Evolutionary conservation across 768 basidiomycete species (phyloP), one percentile per base, ranked within the genome.

Genomic region (Trametes cubensis): DNA sequence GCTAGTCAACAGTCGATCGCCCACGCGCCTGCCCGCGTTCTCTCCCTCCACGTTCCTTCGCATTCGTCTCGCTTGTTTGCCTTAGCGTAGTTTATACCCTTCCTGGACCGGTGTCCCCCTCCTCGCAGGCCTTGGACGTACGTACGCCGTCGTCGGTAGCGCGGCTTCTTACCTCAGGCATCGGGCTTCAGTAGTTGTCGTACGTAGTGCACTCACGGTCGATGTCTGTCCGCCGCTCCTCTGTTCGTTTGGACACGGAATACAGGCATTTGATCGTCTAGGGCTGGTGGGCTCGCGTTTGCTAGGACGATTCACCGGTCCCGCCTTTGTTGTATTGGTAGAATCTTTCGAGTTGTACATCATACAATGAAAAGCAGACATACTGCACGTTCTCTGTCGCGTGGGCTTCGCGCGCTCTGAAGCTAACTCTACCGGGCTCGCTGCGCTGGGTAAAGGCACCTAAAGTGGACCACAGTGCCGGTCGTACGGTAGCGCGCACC

Each of bases 231-330:
- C 2, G 6, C 10, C 10, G 34, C 34, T 5, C 34, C 10, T 11
- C 38, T 39, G 34, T 52, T 46, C 47, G 26, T 26, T 28, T 15
- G 47, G 47, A 49, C 47, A 28, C 47, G 47, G 47, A 52, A 38
- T 38, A 52, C 51, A 52, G 51, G 51, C 40, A 39, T 52, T 52
- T 52, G 51, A 23, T 49, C 25, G 38, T 52, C 38, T 20, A 20
- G 21, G 11, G 13, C 20, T 20, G 20, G 20, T 13, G 45, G 2
- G 21, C 28, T 28, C 28, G 28, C 28, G 18, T 14, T 2, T 23
- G 45, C 15, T 4, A 20, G 20, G 44, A 7, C 44, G 44, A 6
- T n/a, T 7, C 44, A n/a, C 15, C 7, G 7, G 20, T 10, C 7
- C 15, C 18, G 6, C 40, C 23, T 14, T 28, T 30, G 53, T 30